phyloP scores from a whole-genome alignment of 75 land plant genomes.

The Larix kaempferi region DNA sequence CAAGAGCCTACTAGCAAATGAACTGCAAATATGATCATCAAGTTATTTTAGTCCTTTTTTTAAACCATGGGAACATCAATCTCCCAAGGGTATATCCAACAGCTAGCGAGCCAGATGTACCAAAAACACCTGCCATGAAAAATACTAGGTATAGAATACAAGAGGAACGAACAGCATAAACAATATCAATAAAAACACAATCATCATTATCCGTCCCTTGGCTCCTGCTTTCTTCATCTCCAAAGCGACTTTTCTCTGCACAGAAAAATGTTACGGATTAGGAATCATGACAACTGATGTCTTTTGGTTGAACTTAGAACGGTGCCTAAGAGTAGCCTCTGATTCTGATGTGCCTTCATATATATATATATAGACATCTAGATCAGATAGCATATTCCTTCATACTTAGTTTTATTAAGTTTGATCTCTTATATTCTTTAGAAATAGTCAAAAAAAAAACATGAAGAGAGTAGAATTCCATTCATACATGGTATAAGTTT shows the following conservation, averaged over 20 bases:
- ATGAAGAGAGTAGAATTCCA: background rate
- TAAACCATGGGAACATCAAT: no score
- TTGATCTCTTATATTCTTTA: background rate
- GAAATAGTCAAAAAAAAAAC: background rate
- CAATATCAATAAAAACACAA: slow-evolving; percentile 59
- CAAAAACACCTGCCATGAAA: background rate
- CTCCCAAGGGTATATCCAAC: no score
- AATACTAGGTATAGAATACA: slow-evolving; percentile 56
- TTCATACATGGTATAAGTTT: background rate
- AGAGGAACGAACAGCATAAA: slow-evolving; percentile 69
- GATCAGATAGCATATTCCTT: no score
- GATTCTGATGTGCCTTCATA: background rate
- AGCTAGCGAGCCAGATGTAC: no score
- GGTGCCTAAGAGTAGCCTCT: background rate
- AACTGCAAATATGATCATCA: background rate
- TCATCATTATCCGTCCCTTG: slow-evolving; percentile 89
- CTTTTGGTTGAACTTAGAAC: background rate
- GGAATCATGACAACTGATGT: background rate
- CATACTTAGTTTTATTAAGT: background rate
- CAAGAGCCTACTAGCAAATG: background rate
- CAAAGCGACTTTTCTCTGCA: slow-evolving; percentile 84
- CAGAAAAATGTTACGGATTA: background rate
- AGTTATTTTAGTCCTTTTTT: no score
- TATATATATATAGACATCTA: no score
- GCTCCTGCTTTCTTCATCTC: slow-evolving; percentile 86